phyloP scores from a whole-genome alignment of 768 basidiomycete genomes.

The Kwoniella bestiolae region DNA sequence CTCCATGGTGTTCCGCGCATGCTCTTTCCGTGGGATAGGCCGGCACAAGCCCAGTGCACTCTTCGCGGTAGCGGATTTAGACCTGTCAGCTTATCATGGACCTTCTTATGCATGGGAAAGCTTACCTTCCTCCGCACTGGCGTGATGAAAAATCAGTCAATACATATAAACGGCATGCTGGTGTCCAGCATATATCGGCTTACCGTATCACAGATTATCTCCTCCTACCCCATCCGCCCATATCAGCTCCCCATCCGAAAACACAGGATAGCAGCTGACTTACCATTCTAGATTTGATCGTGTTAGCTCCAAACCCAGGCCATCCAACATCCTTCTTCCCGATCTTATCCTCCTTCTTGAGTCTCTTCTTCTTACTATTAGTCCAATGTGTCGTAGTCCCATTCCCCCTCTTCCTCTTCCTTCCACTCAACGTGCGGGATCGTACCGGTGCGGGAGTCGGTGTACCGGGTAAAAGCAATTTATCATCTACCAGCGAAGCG shows the following conservation, averaged over 20 bases:
- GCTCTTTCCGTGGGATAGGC: conserved; percentile 6
- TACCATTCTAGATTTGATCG: conserved; percentile 20
- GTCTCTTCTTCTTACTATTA: neutral
- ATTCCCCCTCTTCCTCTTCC: neutral
- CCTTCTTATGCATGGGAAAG: neutral
- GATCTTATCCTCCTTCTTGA: neutral
- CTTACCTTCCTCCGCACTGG: conserved; percentile 29
- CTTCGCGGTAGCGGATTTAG: neutral
- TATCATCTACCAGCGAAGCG: conserved; percentile 11
- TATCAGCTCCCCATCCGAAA: neutral
- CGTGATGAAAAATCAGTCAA: neutral
- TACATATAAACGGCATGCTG: too few relatives aligned
- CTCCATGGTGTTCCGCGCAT: conserved; percentile 26
- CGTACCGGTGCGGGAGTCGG: neutral
- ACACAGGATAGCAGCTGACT: neutral
- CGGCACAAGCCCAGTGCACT: conserved; percentile 32
- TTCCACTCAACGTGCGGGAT: neutral
- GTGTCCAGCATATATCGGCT: too few relatives aligned
- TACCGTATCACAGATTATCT: conserved; percentile 22
- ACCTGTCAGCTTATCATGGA: neutral
- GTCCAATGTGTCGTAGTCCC: neutral
- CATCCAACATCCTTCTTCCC: neutral
- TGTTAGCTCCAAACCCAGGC: conserved; percentile 13
- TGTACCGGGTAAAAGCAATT: conserved; percentile 5
- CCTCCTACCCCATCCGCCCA: conserved; percentile 1